Evolutionary conservation across 1,284 basidiomycete species (phyloP).

Genomic region (Rhizopogon parksii): DNA sequence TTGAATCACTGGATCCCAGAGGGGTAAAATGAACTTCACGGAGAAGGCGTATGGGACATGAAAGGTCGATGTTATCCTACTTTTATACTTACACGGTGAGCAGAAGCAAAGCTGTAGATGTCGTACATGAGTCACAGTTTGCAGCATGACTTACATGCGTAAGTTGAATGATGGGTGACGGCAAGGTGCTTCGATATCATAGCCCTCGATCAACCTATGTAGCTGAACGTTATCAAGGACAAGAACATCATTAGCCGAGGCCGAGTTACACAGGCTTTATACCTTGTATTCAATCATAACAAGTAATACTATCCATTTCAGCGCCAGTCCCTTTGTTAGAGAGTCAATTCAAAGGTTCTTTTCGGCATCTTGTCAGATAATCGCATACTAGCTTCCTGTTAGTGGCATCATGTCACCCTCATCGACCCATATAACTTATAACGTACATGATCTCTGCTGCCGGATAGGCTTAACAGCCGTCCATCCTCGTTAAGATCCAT

Average conservation of each 20-base stretch:
- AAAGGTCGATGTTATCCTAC: background rate
- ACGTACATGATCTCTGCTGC: constrained; percentile 12
- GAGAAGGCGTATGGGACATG: background rate
- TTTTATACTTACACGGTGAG: too few relatives aligned
- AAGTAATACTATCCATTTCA: too few relatives aligned
- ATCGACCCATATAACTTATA: background rate
- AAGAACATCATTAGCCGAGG: background rate
- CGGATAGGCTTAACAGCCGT: constrained; percentile 2
- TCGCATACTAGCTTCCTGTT: background rate
- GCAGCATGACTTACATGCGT: too few relatives aligned
- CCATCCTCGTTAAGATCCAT: constrained; percentile 3
- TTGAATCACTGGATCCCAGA: too few relatives aligned
- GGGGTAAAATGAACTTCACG: background rate
- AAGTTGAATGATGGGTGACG: too few relatives aligned
- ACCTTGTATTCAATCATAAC: too few relatives aligned
- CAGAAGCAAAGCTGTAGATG: too few relatives aligned
- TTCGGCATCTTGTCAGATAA: background rate
- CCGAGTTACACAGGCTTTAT: background rate
- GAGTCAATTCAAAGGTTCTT: too few relatives aligned
- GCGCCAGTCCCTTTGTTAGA: background rate
- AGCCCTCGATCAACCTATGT: too few relatives aligned
- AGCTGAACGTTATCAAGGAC: too few relatives aligned
- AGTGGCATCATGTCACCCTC: background rate
- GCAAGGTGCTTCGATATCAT: too few relatives aligned
- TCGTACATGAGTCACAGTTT: too few relatives aligned